Conservation (phyloP, 805 yeast species). For the Pichia paraexigua region DNA sequence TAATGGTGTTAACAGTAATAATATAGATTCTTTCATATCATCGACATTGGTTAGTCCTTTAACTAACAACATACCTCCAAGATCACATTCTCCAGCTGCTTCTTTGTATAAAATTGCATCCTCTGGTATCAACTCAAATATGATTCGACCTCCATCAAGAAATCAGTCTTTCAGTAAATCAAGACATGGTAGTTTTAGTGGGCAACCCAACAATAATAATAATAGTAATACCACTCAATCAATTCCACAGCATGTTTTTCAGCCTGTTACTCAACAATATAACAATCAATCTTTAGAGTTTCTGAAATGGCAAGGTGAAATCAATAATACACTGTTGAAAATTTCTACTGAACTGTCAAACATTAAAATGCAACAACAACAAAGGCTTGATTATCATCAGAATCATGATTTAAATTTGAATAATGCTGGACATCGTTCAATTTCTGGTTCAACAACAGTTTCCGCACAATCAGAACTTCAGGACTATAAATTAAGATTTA, state of each 20-base stretch:
- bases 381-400: neutral
- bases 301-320: slow-evolving; percentile 46
- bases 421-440: slow-evolving; percentile 5
- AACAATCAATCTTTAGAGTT: slow-evolving; percentile 31
- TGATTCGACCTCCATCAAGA: slow-evolving; percentile 25
- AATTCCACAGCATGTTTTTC: neutral
- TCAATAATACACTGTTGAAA: slow-evolving; percentile 38
- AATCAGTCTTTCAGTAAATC: slow-evolving; percentile 18
- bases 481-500: slow-evolving; percentile 5
- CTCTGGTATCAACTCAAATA: slow-evolving; percentile 20
- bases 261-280: neutral
- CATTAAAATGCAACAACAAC: slow-evolving; percentile 4
- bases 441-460: slow-evolving; percentile 9
- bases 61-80: neutral
- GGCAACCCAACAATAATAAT: neutral
- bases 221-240: neutral
- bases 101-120: slow-evolving; percentile 28
- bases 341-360: slow-evolving; percentile 34
- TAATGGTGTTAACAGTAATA: neutral
- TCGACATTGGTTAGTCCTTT: neutral
- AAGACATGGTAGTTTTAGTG: slow-evolving; percentile 9
- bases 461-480: slow-evolving; percentile 1
- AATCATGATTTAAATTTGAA: neutral
- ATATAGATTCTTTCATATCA: neutral
- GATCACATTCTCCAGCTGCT: slow-evolving; percentile 29